A percentile compares a stretch with the other conserved stretches of the same genome.
Evolutionary conservation across 345 rosid species (phyloP).

Genomic region (Lumnitzera littorea): DNA sequence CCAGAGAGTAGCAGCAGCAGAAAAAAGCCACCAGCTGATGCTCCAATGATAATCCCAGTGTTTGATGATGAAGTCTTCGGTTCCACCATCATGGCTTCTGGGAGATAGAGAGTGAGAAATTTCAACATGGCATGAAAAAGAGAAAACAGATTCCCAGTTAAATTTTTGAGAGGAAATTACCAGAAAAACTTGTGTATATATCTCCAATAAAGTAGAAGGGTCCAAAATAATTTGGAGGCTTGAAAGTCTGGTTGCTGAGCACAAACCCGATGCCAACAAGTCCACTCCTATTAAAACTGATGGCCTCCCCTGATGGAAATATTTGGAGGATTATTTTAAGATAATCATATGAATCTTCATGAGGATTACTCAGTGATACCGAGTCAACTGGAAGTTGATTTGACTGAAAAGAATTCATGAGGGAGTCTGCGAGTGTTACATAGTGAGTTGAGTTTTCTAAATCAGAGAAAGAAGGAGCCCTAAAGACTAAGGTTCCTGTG

Average conservation of each 20-base stretch:
- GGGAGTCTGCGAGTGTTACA: slow-evolving; percentile 17
- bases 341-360: slow-evolving; percentile 31
- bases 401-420: slow-evolving; percentile 21
- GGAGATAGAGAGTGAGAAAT: background rate
- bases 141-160: background rate
- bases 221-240: slow-evolving; percentile 53
- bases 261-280: slow-evolving; percentile 35
- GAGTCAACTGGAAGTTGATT: slow-evolving; percentile 57
- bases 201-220: slow-evolving; percentile 46
- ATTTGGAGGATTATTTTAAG: slow-evolving; percentile 35
- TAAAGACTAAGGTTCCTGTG: slow-evolving; percentile 52
- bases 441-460: slow-evolving; percentile 31
- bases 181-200: slow-evolving; percentile 32
- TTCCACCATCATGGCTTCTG: slow-evolving; percentile 10
- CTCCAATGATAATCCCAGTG: slow-evolving; percentile 54
- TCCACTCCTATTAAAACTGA: slow-evolving; percentile 39
- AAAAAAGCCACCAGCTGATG: slow-evolving; percentile 46
- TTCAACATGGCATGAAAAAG: slow-evolving; percentile 5
- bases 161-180: slow-evolving; percentile 25
- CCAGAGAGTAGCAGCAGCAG: slow-evolving; percentile 58
- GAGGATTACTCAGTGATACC: slow-evolving; percentile 44
- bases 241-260: slow-evolving; percentile 53
- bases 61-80: slow-evolving; percentile 31
- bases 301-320: slow-evolving; percentile 40
- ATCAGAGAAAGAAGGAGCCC: slow-evolving; percentile 64